These are phyloP conservation scores for Yarrowia sp. DNA, from an alignment of 805 yeast species.

Conservation along the genomic window DNA sequence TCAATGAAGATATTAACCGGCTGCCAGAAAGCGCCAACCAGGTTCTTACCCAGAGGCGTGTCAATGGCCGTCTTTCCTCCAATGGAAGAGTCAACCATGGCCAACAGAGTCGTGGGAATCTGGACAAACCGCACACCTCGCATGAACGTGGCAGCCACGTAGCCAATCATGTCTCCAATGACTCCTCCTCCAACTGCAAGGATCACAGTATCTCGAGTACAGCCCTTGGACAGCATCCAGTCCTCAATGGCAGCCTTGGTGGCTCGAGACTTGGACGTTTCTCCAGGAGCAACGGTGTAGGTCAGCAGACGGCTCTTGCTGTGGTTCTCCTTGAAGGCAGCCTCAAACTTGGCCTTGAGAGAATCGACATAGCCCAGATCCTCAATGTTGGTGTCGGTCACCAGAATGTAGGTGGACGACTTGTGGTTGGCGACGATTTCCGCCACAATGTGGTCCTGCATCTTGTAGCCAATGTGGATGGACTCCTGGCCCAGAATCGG, in stretches of 20 bases:
- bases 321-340: constrained; percentile 42
- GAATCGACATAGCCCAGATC: constrained; percentile 51
- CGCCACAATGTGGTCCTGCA: constrained; percentile 73
- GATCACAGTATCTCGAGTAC: constrained; percentile 94
- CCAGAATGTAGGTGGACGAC: constrained; percentile 90
- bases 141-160: constrained; percentile 99
- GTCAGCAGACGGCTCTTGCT: constrained; percentile 66
- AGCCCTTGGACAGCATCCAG: constrained; percentile 77
- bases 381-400: constrained; percentile 81
- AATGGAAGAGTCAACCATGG: constrained; percentile 98
- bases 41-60: constrained; percentile 93
- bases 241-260: constrained; percentile 96
- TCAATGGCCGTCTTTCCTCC: constrained; percentile 99
- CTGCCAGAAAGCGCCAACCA: constrained; percentile 97
- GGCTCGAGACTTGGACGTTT: constrained; percentile 82
- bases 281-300: constrained; percentile 89
- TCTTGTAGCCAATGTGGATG: constrained; percentile 88
- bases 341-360: constrained; percentile 64
- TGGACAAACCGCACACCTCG: constrained; percentile 95
- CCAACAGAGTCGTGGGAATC: constrained; percentile 88
- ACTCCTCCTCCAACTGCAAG: constrained; percentile 98
- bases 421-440: constrained; percentile 67
- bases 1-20: constrained; percentile 89
- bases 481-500: constrained; percentile 68
- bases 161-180: constrained; percentile 98